Evolutionary conservation across 768 basidiomycete species (phyloP).

Genomic region (Coprinellus aureogranulatus): DNA sequence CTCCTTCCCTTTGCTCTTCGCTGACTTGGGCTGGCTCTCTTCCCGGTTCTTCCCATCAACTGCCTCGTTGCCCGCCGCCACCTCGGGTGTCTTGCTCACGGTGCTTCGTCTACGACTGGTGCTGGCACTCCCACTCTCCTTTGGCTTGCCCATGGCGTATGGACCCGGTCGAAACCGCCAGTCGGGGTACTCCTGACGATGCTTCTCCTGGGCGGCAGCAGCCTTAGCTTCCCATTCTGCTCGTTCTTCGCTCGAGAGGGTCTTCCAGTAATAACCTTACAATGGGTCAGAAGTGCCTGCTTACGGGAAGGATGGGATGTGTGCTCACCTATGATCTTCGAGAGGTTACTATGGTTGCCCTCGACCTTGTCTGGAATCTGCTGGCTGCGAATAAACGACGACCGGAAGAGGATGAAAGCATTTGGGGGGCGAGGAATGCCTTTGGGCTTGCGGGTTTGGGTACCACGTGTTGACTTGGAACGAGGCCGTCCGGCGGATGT

Average conservation of each 20-base stretch:
- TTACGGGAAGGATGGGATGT: slow-evolving; percentile 1
- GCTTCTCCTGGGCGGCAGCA: slow-evolving; percentile 66
- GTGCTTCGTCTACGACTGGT: slow-evolving; percentile 21
- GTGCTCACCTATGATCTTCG: slow-evolving; percentile 72
- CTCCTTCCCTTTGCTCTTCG: slow-evolving; percentile 15
- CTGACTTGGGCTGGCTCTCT: slow-evolving; percentile 19
- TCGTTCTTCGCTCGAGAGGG: slow-evolving; percentile 63
- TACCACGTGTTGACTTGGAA: slow-evolving; percentile 28
- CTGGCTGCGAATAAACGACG: slow-evolving; percentile 71
- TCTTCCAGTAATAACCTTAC: slow-evolving; percentile 74
- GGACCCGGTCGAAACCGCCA: slow-evolving; percentile 76
- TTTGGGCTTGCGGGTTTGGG: slow-evolving; percentile 62
- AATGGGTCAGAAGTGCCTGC: neutral
- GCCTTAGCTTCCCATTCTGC: slow-evolving; percentile 78
- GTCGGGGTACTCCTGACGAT: slow-evolving; percentile 71
- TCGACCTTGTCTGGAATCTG: slow-evolving; percentile 75
- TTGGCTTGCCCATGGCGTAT: slow-evolving; percentile 39
- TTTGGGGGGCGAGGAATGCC: slow-evolving; percentile 84
- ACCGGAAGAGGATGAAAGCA: slow-evolving; percentile 83
- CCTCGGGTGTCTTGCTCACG: slow-evolving; percentile 21
- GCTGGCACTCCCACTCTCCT: slow-evolving; percentile 33
- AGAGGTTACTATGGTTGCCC: slow-evolving; percentile 75
- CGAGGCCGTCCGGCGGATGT: slow-evolving; percentile 7
- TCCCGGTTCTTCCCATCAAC: slow-evolving; percentile 28
- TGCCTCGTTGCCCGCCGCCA: slow-evolving; percentile 17